Conservation (phyloP, 2,329 filamentous ascomycete species). For the Fusarium brevicatenulatum region DNA sequence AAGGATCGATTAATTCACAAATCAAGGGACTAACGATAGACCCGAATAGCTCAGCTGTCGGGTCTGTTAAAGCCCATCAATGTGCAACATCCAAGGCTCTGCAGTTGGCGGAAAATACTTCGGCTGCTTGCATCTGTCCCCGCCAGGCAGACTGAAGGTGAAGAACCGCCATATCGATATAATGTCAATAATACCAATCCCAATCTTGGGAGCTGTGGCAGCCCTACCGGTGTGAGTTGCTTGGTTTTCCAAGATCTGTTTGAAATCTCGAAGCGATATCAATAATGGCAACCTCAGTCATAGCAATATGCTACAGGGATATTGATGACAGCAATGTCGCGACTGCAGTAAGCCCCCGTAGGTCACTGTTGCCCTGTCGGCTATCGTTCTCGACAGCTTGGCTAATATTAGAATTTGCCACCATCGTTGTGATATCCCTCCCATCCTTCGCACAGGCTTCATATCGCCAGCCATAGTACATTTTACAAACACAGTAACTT, state of each 20-base stretch:
- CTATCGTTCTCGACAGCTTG: constrained; percentile 18
- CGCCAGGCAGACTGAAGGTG: constrained; percentile 7
- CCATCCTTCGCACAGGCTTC: constrained; percentile 17
- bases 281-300: neutral
- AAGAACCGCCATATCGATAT: constrained; percentile 11
- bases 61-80: constrained; percentile 30
- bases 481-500: constrained; percentile 14
- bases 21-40: neutral
- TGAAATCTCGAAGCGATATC: neutral
- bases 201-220: neutral
- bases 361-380: constrained; percentile 22
- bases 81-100: constrained; percentile 16
- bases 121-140: constrained; percentile 19
- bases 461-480: constrained; percentile 4
- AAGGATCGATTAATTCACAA: neutral
- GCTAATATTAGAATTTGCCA: constrained; percentile 33
- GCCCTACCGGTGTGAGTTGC: neutral
- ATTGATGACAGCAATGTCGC: constrained; percentile 24
- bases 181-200: neutral
- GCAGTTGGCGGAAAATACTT: constrained; percentile 5
- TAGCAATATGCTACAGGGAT: constrained; percentile 9
- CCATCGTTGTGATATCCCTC: constrained; percentile 31
- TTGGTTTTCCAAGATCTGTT: neutral
- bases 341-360: constrained; percentile 15
- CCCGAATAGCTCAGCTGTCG: neutral